Conservation (phyloP, 768 basidiomycete genomes). For the Serendipita sp. region DNA sequence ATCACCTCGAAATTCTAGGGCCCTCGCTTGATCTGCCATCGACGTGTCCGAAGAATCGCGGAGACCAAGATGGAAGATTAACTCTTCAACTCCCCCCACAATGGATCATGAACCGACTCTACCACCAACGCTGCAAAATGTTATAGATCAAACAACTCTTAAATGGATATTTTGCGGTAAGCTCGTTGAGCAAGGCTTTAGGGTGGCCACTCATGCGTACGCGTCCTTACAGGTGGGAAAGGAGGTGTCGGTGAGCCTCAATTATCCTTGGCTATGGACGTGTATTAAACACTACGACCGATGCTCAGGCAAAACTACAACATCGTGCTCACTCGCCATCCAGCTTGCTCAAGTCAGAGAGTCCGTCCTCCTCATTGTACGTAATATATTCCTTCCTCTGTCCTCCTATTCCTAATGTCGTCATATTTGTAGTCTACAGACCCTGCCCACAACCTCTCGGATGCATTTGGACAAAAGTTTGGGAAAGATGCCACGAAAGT, state of each 20-base stretch:
- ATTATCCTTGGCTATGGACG: constrained; percentile 11
- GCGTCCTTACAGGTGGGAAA: constrained; percentile 61
- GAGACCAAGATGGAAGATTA: not conserved
- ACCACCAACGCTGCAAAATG: constrained; percentile 79
- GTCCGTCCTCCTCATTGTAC: constrained; percentile 91
- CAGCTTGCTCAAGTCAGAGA: constrained; percentile 80
- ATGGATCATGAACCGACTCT: constrained; percentile 47
- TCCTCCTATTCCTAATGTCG: not conserved
- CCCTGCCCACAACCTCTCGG: constrained; percentile 98
- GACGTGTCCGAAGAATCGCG: no score
- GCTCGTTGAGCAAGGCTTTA: constrained; percentile 21
- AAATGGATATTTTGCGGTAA: constrained; percentile 99
- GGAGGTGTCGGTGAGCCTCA: constrained; percentile 88
- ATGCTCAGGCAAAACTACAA: constrained; percentile 82
- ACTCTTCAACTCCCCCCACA: constrained; percentile 9
- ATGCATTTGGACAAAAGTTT: constrained; percentile 98
- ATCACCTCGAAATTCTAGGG: not conserved
- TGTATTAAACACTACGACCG: not conserved
- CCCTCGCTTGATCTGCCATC: not conserved
- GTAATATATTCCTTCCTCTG: constrained; percentile 19
- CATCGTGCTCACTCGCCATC: constrained; percentile 94
- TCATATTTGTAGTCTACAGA: constrained; percentile 65
- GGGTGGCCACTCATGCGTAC: not conserved
- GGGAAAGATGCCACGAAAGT: constrained; percentile 97
- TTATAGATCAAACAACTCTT: constrained; percentile 80